Base-by-base conservation (phyloP, 225 moss, liverwort and hornwort genomes). In the Sphagnum contortum region DNA sequence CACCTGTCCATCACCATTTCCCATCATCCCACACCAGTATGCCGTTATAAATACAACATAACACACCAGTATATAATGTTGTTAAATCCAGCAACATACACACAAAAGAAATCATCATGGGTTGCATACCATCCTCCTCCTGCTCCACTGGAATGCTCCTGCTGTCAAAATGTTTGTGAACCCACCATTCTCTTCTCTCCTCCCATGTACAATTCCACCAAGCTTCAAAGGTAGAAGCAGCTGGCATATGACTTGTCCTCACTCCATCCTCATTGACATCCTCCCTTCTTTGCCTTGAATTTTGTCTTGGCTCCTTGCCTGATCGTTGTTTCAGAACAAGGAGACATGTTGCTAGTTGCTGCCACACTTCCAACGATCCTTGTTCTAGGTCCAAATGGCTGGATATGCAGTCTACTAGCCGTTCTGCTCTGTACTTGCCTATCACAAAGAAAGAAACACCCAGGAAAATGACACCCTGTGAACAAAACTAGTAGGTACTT, bases 121-220 rank as follows among this genome's bases (percentile, higher is more conserved):
- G 58, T 5, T 29, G 77, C 78, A 66, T 53, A 86, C 88, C 81
- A 50, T 81, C 79, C 52, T 6, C 48, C 61, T 74, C 73, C 13
- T 76, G 76, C 67, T 91, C 82, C 59, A 70, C 66, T 9, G 57
- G 44, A 47, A 78, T 50, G 54, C 72, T 69, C 60, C 71, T 72
- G 64, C 73, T 66, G 67, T 77, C 73, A 64, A 91, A 88, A 79
- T 91, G 91, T 13, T 82, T 88, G 0, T 47, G 68, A 45, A 73
- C 67, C 94, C 94, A 95, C 79, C 77, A 89, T 59, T 76, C 68
- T 64, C 72, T 70, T 60, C 94, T 80, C 6, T 81, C 79, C 47
- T 73, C 66, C 86, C 86, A 86, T 9, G 66, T 66, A 49, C 67
- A 75, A 53, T 61, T 75, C 70, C 57, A 77, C 86, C 82, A 81